Base-by-base conservation (phyloP, 345 rosid genomes). In the Capsella bursapastoris region DNA sequence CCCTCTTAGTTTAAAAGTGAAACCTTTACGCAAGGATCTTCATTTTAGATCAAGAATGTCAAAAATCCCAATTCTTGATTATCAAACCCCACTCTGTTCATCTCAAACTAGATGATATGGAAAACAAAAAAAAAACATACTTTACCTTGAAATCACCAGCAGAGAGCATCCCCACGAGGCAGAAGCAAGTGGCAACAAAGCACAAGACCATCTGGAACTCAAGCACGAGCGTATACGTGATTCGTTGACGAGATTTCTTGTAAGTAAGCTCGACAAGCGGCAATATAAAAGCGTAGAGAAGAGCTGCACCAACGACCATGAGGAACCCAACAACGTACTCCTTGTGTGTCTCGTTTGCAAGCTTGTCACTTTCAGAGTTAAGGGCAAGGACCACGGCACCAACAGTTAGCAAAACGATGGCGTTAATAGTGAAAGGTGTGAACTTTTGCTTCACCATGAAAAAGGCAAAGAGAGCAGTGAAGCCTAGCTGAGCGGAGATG, bases 361-460 rank as follows among this genome's bases (percentile, higher is more conserved):
- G 90, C 52, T 83, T 71, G 62, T 91, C 96, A 37, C 78, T 50
- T 31, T 79, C 70, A 1, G 90, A 48, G 52, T 83, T 79, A 40
- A 89, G 7, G 3, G 82, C 89, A 57, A 91, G 72, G 14, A 88
- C 81, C 1, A 71, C 87, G 1, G 93, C 87, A 6, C 85, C 93
- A 2, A 83, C n/a, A 0, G 84, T 86, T n/a, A 91, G 43, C 76
- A 91, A 38, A 13, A 83, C 79, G 8, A 89, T 72, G 2, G 93
- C 82, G 85, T 91, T 91, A 56, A 82, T 60, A 2, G 88, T 75
- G 49, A 77, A 89, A 0, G 84, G 51, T 1, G 87, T 86, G 68
- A 91, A 85, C 80, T 68, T 86, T 53, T 91, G 87, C 65, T 80
- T 88, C 61, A 91, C 96, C 77, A 89, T 31, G 11, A 91, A 68